Evolutionary conservation across 805 yeast species (phyloP).

Genomic region (Hanseniaspora pseudoguilliermondii): DNA sequence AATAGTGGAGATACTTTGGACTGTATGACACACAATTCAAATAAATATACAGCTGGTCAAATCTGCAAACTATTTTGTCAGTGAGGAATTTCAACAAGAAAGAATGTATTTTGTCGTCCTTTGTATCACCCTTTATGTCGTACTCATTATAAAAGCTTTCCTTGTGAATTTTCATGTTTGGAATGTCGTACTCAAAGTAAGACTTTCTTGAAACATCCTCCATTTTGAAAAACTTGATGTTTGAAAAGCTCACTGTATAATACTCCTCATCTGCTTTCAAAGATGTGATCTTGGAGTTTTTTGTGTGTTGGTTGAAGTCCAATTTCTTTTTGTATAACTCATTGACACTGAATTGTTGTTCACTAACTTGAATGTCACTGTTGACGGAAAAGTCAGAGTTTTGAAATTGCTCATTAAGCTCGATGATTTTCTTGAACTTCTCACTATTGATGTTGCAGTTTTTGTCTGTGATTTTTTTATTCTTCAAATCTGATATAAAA

Average conservation of each 20-base stretch:
- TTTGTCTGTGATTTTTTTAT: not conserved
- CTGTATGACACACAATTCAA: constrained; percentile 4
- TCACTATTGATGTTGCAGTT: constrained; percentile 10
- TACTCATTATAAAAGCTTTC: not conserved
- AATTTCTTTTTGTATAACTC: not conserved
- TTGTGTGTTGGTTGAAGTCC: not conserved
- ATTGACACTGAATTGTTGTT: not conserved
- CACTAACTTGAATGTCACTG: not conserved
- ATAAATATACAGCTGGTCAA: not conserved
- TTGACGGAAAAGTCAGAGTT: not conserved
- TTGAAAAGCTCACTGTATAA: not conserved
- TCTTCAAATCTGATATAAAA: constrained; percentile 5
- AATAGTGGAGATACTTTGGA: not conserved
- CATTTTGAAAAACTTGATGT: constrained; percentile 5
- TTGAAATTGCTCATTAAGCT: not conserved
- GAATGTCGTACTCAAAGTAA: constrained; percentile 1
- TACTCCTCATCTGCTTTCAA: not conserved
- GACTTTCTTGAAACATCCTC: constrained; percentile 8
- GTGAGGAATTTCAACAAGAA: not conserved
- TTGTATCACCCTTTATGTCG: not conserved
- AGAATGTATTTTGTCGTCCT: not conserved
- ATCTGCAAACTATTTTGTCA: not conserved
- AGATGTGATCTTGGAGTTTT: not conserved
- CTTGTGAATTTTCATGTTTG: not conserved
- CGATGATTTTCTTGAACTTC: constrained; percentile 6